Percentiles rank a stretch among this genome's conserved stretches.
Evolutionary conservation across 495 filamentous ascomycete genomes (phyloP).

Genomic region (Jackrogersella minutella): DNA sequence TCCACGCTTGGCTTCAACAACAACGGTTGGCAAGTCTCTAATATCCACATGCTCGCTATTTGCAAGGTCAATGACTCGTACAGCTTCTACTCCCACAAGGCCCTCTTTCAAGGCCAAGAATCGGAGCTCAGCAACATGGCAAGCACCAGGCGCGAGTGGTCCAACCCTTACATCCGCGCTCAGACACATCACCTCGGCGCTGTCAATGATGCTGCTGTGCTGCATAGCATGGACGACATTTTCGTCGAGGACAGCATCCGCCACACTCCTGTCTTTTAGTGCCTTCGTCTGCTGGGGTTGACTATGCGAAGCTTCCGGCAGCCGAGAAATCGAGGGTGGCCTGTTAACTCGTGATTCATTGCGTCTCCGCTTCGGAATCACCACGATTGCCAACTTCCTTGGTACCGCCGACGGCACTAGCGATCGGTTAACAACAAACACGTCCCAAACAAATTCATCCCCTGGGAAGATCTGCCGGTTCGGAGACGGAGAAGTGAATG

Average conservation of each 20-base stretch:
- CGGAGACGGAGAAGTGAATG: slow-evolving; percentile 65
- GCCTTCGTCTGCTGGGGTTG: slow-evolving; percentile 20
- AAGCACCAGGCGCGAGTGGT: slow-evolving; percentile 77
- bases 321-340: slow-evolving; percentile 56
- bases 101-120: slow-evolving; percentile 81
- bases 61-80: slow-evolving; percentile 82
- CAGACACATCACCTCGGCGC: slow-evolving; percentile 78
- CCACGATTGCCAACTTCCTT: slow-evolving; percentile 82
- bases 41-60: slow-evolving; percentile 86
- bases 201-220: slow-evolving; percentile 72
- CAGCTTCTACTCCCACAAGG: slow-evolving; percentile 76
- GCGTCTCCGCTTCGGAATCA: slow-evolving; percentile 77
- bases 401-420: slow-evolving; percentile 51
- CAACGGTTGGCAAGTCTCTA: slow-evolving; percentile 76
- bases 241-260: slow-evolving; percentile 85
- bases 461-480: slow-evolving; percentile 64
- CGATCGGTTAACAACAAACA: slow-evolving; percentile 86
- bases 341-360: slow-evolving; percentile 68
- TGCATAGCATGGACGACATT: slow-evolving; percentile 85
- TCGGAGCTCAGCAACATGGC: slow-evolving; percentile 79
- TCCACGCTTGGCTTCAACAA: slow-evolving; percentile 57
- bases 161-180: slow-evolving; percentile 86
- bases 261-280: slow-evolving; percentile 54
- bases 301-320: slow-evolving; percentile 21
- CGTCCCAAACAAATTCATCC: slow-evolving; percentile 81